Base-by-base conservation (phyloP, 2,329 filamentous ascomycete genomes). In the Venturia effusa region DNA sequence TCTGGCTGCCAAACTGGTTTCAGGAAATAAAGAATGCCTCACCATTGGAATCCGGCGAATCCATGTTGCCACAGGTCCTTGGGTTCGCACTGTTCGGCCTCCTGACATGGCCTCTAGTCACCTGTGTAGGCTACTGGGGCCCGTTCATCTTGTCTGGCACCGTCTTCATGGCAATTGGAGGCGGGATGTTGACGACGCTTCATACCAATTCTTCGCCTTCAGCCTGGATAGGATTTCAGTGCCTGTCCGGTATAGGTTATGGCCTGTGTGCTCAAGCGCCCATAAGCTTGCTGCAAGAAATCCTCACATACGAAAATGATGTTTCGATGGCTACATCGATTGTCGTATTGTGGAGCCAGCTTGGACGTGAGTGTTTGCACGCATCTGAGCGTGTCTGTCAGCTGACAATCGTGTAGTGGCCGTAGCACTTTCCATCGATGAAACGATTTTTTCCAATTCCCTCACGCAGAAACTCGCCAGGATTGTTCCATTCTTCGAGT, bases 1-100 rank as follows among this genome's bases (percentile, higher is more conserved):
- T 62, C 62, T 67, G 27, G 43, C 72, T 43, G 67, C 73, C 64
- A 39, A 71, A 74, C 62, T 76, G 75, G 66, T 79, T 79, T 69
- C 78, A 80, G 68, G 74, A 75, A 51, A 74, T 75, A 63, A 77
- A 77, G 67, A 69, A 72, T 27, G 74, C 73, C 3, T 71, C 71
- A 1, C 74, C 78, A 17, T 71, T 75, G 43, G 67, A 71, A 19
- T 73, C 72, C 32, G 75, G 72, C 11, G 68, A 71, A 63, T 65
- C 71, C 66, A 68, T 70, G 60, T 15, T 74, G 1, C 77, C 76
- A 5, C 71, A 76, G 61, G 71, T 78, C 65, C 71, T 76, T 65
- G 64, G 70, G 66, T 64, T 76, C 66, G 61, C 70, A 34, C 32
- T 73, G 27, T 67, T 66, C 40, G 66, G 72, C 67, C 69, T 78